Conservation (phyloP, 805 yeast genomes). For the Cyberlindnera euphorbiiphila region DNA sequence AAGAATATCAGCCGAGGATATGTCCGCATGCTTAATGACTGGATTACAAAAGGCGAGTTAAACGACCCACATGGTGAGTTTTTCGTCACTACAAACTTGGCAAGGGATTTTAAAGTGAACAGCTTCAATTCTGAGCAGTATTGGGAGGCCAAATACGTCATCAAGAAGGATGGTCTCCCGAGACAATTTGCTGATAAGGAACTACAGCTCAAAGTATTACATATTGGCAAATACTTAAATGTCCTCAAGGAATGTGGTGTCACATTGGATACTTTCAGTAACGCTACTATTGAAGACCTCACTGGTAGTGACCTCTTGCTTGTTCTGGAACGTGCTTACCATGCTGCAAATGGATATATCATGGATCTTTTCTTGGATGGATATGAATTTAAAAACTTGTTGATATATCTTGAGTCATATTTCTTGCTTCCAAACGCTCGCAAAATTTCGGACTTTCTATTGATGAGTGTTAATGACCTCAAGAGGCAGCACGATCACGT, state of each 20-base stretch:
- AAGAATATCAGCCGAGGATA: conserved; percentile 60
- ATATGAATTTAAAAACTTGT: conserved; percentile 45
- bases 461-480: conserved; percentile 48
- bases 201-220: conserved; percentile 59
- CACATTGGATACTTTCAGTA: conserved; percentile 20
- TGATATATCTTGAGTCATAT: conserved; percentile 49
- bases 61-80: conserved; percentile 84
- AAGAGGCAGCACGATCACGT: conserved; percentile 33
- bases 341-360: conserved; percentile 61
- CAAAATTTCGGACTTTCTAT: conserved; percentile 50
- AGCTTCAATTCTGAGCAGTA: conserved; percentile 49
- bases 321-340: conserved; percentile 57
- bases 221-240: conserved; percentile 83
- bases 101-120: conserved; percentile 25
- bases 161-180: conserved; percentile 72
- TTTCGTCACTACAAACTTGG: conserved; percentile 44
- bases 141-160: conserved; percentile 72
- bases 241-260: conserved; percentile 63
- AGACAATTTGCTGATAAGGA: conserved; percentile 52
- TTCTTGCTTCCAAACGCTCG: conserved; percentile 54
- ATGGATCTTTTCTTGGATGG: conserved; percentile 57
- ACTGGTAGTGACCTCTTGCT: conserved; percentile 45
- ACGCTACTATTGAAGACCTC: conserved; percentile 31
- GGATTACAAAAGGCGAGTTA: conserved; percentile 74
- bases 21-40: conserved; percentile 62